A percentile compares a stretch with the other conserved stretches of the same genome.
Evolutionary conservation across 2,329 filamentous ascomycete species (phyloP).

Genomic region (Colletotrichum cordylinicola): DNA sequence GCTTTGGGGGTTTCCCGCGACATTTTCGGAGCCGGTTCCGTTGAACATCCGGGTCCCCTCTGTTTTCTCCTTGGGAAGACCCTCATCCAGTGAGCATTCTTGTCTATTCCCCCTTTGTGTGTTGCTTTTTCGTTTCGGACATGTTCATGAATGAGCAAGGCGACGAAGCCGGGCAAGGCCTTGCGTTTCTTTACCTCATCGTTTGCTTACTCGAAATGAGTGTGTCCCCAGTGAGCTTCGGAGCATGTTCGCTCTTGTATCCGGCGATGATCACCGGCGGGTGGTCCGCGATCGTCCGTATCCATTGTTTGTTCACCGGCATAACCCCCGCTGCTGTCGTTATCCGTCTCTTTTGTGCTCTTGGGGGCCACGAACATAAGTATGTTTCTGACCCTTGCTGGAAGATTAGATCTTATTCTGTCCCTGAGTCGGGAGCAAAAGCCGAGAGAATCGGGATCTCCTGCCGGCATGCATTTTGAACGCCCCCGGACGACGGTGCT

Average conservation of each 20-base stretch:
- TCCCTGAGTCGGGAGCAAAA: background rate
- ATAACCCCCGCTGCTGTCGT: background rate
- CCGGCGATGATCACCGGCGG: background rate
- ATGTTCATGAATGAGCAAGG: background rate
- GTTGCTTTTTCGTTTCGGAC: background rate
- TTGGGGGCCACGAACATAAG: background rate
- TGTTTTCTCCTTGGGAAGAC: background rate
- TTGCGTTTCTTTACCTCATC: background rate
- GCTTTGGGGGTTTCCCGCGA: background rate
- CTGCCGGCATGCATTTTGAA: background rate
- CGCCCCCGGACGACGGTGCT: background rate
- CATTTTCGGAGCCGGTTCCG: background rate
- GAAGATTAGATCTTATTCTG: background rate
- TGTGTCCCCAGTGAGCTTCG: background rate
- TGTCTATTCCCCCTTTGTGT: background rate
- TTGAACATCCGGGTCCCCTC: background rate
- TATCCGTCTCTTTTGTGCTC: background rate
- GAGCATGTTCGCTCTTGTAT: background rate
- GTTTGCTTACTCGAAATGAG: background rate
- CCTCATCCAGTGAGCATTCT: background rate
- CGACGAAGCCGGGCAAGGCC: background rate
- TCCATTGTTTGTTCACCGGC: background rate
- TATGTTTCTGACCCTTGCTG: background rate
- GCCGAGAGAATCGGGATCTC: background rate
- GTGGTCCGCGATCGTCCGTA: background rate